Base-by-base conservation (phyloP, 1,284 basidiomycete genomes). In the Melampsora occidentalis region DNA sequence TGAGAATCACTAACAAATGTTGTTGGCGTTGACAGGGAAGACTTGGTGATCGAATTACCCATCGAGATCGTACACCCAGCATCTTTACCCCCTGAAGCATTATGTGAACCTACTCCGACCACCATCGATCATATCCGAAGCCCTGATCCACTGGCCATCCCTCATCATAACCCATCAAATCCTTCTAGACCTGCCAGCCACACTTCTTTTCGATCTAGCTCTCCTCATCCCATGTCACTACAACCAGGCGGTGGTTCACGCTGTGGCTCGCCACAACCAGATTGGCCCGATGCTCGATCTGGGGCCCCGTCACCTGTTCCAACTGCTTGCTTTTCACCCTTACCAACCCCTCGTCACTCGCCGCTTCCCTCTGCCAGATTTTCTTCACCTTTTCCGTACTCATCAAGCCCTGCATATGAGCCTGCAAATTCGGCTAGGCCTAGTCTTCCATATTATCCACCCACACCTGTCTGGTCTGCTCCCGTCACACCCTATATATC, bases 41-140 rank as follows among this genome's bases (percentile, higher is more conserved):
- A 79, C 16, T 78, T 81, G 18, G 28, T 71, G 10, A 76, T 82
- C 64, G 81, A 82, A 61, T 53, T 82, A 18, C 81, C 81, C 0
- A 76, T 82, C 62, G 80, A 75, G 65, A 76, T 81, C 35, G 79
- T 80, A 0, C 80, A 82, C 67, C 79, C 80, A 22, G 77, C 77
- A 22, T 81, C 81, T 0, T 73, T 82, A 20, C 81, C 81, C 0
- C 12, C 69, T 46, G 78, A 79, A 5, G 80, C 79, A 39, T 12
- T 77, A 77, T 69, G 65, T 73, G 33, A 42, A 57, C 14, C 31
- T 70, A 12, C 78, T 77, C 57, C 77, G 39, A 46, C 7, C 51
- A 46, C 64, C 33, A 69, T 69, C 12, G 61, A 76, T 16, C 75
- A 76, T 20, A 61, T 65, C 18, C 68, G 39, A 33, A 69, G 66